A percentile compares a stretch with the other conserved stretches of the same genome.
These are phyloP conservation scores for Theobroma cacao DNA, from an alignment of 345 rosid species.

Conservation along the genomic window DNA sequence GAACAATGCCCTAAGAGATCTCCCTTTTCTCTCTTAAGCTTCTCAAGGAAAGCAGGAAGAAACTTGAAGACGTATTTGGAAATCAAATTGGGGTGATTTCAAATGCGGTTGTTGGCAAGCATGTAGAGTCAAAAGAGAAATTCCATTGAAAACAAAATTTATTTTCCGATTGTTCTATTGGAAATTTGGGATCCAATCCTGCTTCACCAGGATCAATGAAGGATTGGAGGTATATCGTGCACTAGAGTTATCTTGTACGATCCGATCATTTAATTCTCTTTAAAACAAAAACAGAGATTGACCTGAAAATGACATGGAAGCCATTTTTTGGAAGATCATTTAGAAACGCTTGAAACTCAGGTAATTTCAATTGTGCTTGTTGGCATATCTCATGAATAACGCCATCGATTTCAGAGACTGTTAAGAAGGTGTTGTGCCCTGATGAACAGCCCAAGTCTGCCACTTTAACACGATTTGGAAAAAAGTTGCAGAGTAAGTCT, in stretches of 20 bases:
- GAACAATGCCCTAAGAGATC: constrained; percentile 10
- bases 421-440: constrained; percentile 40
- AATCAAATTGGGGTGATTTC: too few species aligned
- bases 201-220: too few species aligned
- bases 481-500: not conserved
- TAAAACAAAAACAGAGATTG: too few species aligned
- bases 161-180: too few species aligned
- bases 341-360: constrained; percentile 32
- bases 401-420: constrained; percentile 10
- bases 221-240: too few species aligned
- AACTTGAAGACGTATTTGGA: constrained; percentile 15
- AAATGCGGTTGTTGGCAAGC: too few species aligned
- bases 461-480: constrained; percentile 5
- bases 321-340: constrained; percentile 50
- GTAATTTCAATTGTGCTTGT: constrained; percentile 11
- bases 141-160: too few species aligned
- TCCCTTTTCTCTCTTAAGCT: not conserved
- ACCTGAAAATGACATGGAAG: constrained; percentile 36
- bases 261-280: too few species aligned
- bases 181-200: too few species aligned
- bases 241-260: too few species aligned
- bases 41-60: constrained; percentile 13
- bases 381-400: constrained; percentile 10
- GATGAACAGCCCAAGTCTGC: constrained; percentile 54
- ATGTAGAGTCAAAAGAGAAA: too few species aligned